phyloP scores from a whole-genome alignment of 495 filamentous ascomycete genomes.

The Talaromyces ruber region DNA sequence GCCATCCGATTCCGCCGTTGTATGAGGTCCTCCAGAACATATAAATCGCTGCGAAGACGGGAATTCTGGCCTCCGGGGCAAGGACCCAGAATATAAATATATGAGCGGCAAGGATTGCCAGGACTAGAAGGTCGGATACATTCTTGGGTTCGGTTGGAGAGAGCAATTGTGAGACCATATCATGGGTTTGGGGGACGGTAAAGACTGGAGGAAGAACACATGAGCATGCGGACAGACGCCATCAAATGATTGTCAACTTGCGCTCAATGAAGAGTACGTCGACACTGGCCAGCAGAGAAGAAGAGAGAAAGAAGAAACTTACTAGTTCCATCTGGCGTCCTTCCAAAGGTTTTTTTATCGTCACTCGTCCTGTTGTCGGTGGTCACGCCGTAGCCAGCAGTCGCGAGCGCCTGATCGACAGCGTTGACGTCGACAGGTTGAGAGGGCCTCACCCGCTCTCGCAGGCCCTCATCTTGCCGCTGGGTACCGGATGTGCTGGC shows the following conservation, averaged over 20 bases:
- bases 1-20: slow-evolving; percentile 87
- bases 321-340: slow-evolving; percentile 87
- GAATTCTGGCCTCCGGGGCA: slow-evolving; percentile 55
- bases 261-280: not conserved
- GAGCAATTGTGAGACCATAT: slow-evolving; percentile 96
- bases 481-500: slow-evolving; percentile 37
- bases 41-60: slow-evolving; percentile 72
- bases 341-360: slow-evolving; percentile 75
- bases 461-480: slow-evolving; percentile 26
- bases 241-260: not conserved
- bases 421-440: slow-evolving; percentile 24
- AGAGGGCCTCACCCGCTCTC: slow-evolving; percentile 33
- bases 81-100: slow-evolving; percentile 64
- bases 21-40: slow-evolving; percentile 89
- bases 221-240: not conserved
- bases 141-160: slow-evolving; percentile 96
- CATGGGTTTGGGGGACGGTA: slow-evolving; percentile 90
- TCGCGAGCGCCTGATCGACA: slow-evolving; percentile 21
- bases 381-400: slow-evolving; percentile 17
- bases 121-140: slow-evolving; percentile 69
- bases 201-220: slow-evolving; percentile 57
- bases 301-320: slow-evolving; percentile 23
- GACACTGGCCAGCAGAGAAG: not conserved
- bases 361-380: slow-evolving; percentile 32
- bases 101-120: slow-evolving; percentile 70